These are phyloP conservation scores for Mycena sanguinolenta DNA, from an alignment of 768 basidiomycete species.

Conservation along the genomic window DNA sequence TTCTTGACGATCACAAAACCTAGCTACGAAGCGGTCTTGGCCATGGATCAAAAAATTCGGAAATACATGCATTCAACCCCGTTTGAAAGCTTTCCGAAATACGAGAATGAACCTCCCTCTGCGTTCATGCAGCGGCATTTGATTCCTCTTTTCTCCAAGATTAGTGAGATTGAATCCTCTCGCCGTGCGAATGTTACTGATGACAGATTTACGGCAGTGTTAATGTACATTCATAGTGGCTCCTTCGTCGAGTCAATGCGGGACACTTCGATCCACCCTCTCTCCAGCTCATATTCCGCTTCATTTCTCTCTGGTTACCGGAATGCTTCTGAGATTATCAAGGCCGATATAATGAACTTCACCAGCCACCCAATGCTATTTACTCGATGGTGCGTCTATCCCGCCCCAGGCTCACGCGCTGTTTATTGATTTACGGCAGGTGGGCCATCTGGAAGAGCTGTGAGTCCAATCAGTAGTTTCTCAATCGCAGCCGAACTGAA, in stretches of 20 bases:
- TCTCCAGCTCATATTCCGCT: conserved; percentile 60
- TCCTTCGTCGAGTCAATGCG: conserved; percentile 61
- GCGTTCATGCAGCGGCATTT: conserved; percentile 47
- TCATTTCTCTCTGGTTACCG: conserved; percentile 63
- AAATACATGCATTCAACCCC: conserved; percentile 15
- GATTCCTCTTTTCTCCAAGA: conserved; percentile 46
- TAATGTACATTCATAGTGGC: conserved; percentile 59
- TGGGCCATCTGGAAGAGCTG: conserved; percentile 57
- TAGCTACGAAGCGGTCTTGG: conserved; percentile 56
- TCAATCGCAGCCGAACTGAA: neutral
- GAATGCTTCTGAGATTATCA: conserved; percentile 61
- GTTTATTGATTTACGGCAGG: conserved; percentile 52
- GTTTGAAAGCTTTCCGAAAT: conserved; percentile 29
- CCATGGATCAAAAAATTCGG: conserved; percentile 57
- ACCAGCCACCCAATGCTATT: conserved; percentile 36
- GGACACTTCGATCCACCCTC: conserved; percentile 58
- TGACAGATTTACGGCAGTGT: conserved; percentile 44
- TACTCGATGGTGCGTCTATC: conserved; percentile 35
- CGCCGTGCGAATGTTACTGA: neutral
- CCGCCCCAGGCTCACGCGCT: conserved; percentile 35
- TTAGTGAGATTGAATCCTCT: conserved; percentile 39
- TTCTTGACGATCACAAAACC: conserved; percentile 55
- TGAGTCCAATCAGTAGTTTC: conserved; percentile 27
- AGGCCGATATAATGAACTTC: conserved; percentile 39
- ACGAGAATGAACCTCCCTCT: conserved; percentile 52